Percentiles rank a stretch among this genome's conserved stretches.
Evolutionary conservation across 23 red algal species (phyloP).

Genomic region (Cyanidiococcus yangmingshanensis): DNA sequence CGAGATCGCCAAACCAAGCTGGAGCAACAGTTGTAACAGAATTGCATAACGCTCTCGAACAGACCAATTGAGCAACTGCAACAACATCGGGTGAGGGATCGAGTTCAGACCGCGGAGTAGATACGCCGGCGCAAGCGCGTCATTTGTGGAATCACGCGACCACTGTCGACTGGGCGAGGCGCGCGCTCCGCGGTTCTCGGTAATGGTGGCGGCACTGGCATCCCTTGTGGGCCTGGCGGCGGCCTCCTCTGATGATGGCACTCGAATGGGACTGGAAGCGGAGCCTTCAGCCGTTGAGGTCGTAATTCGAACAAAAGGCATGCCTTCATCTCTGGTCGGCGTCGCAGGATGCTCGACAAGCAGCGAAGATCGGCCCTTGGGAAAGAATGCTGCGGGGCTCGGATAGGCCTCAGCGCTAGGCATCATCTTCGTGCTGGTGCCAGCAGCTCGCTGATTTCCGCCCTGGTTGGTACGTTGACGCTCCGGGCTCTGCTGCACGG

Average conservation of each 20-base stretch:
- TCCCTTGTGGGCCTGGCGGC: background rate
- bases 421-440: no score
- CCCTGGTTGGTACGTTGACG: background rate
- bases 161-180: background rate
- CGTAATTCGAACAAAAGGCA: background rate
- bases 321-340: background rate
- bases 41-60: background rate
- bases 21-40: background rate
- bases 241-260: background rate
- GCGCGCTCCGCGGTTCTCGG: background rate
- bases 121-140: background rate
- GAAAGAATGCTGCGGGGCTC: background rate
- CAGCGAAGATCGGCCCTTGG: background rate
- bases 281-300: background rate
- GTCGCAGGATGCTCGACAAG: background rate
- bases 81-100: background rate
- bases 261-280: background rate
- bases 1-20: background rate
- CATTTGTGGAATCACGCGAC: background rate
- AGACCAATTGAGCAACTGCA: background rate
- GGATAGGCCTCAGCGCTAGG: no score
- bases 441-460: no score
- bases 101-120: background rate
- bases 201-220: background rate
- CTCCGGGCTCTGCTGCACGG: background rate